A percentile compares a stretch with the other conserved stretches of the same genome.
phyloP scores from a whole-genome alignment of 176 grass and related monocot species.

The Chloris gayana region DNA sequence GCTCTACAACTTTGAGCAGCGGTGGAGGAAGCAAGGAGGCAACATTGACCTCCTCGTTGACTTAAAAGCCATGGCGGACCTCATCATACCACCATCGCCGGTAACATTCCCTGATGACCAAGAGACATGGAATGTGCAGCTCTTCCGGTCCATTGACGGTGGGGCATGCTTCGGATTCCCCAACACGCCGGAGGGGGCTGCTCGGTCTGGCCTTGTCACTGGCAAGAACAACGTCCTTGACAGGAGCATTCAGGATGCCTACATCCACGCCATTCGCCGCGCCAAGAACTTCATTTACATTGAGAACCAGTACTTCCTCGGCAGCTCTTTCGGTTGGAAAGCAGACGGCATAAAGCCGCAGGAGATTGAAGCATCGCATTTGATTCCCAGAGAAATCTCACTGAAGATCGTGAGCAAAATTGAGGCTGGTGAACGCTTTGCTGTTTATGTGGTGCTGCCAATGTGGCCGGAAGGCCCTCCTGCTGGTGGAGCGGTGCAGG shows the following conservation, averaged over 20 bases:
- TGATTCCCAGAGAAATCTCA: slow-evolving; percentile 78
- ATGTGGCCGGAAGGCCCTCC: slow-evolving; percentile 97
- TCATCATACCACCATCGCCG: slow-evolving; percentile 72
- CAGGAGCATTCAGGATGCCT: slow-evolving; percentile 94
- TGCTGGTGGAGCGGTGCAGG: slow-evolving; percentile 63
- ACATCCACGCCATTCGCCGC: slow-evolving; percentile 81
- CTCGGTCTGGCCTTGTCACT: slow-evolving; percentile 66
- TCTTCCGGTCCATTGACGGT: slow-evolving; percentile 84
- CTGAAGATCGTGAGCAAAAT: slow-evolving; percentile 95
- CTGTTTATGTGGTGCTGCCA: slow-evolving; percentile 79
- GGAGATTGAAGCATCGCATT: slow-evolving; percentile 67
- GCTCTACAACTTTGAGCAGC: slow-evolving; percentile 90
- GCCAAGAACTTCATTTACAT: slow-evolving; percentile 92
- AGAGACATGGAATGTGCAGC: slow-evolving; percentile 82
- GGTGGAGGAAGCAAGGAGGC: slow-evolving; percentile 82
- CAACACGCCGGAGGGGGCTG: slow-evolving; percentile 64
- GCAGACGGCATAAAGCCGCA: slow-evolving; percentile 69
- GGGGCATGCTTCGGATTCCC: slow-evolving; percentile 79
- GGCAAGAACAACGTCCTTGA: slow-evolving; percentile 91
- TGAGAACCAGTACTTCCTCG: slow-evolving; percentile 95
- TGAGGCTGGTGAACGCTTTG: slow-evolving; percentile 81
- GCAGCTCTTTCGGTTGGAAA: slow-evolving; percentile 87
- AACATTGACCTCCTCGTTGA: slow-evolving; percentile 53
- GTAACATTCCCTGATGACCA: slow-evolving; percentile 68
- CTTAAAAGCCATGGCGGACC: slow-evolving; percentile 55